Base-by-base conservation (phyloP, 345 rosid species). In the Salix udensis region DNA sequence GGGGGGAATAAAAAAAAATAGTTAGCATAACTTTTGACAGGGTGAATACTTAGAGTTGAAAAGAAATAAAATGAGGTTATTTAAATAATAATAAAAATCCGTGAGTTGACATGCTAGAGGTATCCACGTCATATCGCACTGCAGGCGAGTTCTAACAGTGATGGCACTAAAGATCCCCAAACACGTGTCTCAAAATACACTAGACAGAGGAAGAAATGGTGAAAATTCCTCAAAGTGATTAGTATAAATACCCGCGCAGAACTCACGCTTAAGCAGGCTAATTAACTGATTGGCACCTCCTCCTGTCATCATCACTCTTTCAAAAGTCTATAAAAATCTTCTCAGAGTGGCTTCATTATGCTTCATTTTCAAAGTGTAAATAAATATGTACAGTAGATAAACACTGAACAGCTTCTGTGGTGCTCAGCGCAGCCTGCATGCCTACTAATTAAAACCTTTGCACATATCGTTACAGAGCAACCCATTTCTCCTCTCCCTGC, bases 181-280 rank as follows among this genome's bases (percentile, higher is more conserved):
- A 8, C 26, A n/a, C 26, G 61, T 55, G 61, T 53, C 24, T 53
- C n/a, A 53, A 8, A 4, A 13, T 44, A 11, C 2, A 13, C 15
- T 53, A 2, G 8, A 21, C 2, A 19, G 2, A 53, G 21, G 24
- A n/a, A 53, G 19, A 66, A 14, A 28, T 7, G 5, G 46, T 7
- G 34, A 6, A 50, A 50, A 66, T 9, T 52, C 26, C 8, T 3
- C 26, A 8, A 7, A n/a, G 61, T 21, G 3, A 53, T 53, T 6
- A 23, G 42, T 74, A 79, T 75, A 79, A 79, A 79, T 74, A 79
- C 70, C 75, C 2, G 71, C 71, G 39, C 64, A 67, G 3, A n/a
- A 50, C 26, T 0, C 55, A 36, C 23, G 34, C 44, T 31, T 67
- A 23, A 46, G 67, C 67, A 46, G 65, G 37, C 21, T 36, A n/a